Conservation (phyloP, 2,329 filamentous ascomycete species). For the Ceratocystis albifundus region DNA sequence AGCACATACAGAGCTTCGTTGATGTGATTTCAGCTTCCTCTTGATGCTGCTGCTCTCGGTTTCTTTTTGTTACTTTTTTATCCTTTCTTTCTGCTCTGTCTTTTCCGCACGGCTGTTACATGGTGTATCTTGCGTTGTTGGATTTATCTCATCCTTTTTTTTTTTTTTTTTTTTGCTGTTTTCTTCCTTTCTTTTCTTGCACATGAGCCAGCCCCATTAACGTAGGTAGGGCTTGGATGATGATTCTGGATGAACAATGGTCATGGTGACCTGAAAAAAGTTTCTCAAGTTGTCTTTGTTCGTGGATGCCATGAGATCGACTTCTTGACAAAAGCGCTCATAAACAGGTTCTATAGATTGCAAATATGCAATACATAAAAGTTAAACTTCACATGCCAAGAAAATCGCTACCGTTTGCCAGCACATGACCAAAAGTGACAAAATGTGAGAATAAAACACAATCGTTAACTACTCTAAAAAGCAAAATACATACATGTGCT, state of each 20-base stretch:
- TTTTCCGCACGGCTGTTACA: not conserved
- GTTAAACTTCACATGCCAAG: no score
- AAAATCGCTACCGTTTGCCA: no score
- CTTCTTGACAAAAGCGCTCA: not conserved
- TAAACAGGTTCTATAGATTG: not conserved
- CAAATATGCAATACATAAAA: not conserved
- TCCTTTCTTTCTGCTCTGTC: not conserved
- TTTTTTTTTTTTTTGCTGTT: constrained; percentile 11
- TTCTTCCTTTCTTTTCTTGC: constrained; percentile 3
- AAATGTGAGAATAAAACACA: not conserved
- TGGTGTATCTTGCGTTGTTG: constrained; percentile 10
- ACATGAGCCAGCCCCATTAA: not conserved
- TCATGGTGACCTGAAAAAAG: constrained; percentile 2
- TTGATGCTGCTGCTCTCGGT: not conserved
- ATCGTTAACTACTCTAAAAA: constrained; percentile 7
- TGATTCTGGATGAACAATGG: constrained; percentile 5
- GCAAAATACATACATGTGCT: not conserved
- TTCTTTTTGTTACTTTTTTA: constrained; percentile 12
- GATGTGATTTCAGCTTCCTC: not conserved
- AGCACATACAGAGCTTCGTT: constrained; percentile 7
- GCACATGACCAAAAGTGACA: not conserved
- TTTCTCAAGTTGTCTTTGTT: not conserved
- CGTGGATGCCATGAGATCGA: not conserved
- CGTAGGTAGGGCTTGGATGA: not conserved
- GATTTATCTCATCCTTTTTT: constrained; percentile 2